These are phyloP conservation scores for Penicillium canescens DNA, from an alignment of 495 filamentous ascomycete species.

Conservation along the genomic window DNA sequence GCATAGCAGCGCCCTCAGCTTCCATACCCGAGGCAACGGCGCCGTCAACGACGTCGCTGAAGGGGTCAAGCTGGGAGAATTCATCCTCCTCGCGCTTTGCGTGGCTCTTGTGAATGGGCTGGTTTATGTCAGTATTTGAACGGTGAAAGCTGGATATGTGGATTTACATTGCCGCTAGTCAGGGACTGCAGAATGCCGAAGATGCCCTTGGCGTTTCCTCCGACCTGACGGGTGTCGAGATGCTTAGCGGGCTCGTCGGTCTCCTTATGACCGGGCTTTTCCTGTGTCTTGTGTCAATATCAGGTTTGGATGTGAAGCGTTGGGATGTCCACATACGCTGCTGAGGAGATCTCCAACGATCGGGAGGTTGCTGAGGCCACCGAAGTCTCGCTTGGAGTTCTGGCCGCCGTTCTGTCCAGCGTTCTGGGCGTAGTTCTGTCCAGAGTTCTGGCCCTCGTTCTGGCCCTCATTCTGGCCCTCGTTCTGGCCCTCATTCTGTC, in stretches of 20 bases:
- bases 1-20: neutral
- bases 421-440: slow-evolving; percentile 1
- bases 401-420: neutral
- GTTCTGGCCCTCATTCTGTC: neutral
- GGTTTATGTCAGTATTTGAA: neutral
- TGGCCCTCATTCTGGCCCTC: slow-evolving; percentile 6
- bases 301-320: neutral
- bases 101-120: slow-evolving; percentile 9
- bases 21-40: neutral
- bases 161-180: slow-evolving; percentile 10
- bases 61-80: neutral
- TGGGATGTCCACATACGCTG: slow-evolving; percentile 2
- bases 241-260: slow-evolving; percentile 1
- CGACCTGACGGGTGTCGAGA: neutral
- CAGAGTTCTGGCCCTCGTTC: slow-evolving; percentile 15
- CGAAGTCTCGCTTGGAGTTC: slow-evolving; percentile 6
- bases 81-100: neutral
- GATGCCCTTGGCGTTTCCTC: slow-evolving; percentile 1
- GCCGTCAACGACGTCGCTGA: slow-evolving; percentile 1
- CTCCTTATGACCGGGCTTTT: slow-evolving; percentile 1
- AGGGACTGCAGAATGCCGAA: slow-evolving; percentile 5
- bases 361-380: slow-evolving; percentile 13
- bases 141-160: neutral
- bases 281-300: slow-evolving; percentile 6
- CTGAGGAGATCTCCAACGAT: slow-evolving; percentile 14